phyloP scores from a whole-genome alignment of 2,329 filamentous ascomycete species.

The Xenosphaeropsis pyriputrescens region DNA sequence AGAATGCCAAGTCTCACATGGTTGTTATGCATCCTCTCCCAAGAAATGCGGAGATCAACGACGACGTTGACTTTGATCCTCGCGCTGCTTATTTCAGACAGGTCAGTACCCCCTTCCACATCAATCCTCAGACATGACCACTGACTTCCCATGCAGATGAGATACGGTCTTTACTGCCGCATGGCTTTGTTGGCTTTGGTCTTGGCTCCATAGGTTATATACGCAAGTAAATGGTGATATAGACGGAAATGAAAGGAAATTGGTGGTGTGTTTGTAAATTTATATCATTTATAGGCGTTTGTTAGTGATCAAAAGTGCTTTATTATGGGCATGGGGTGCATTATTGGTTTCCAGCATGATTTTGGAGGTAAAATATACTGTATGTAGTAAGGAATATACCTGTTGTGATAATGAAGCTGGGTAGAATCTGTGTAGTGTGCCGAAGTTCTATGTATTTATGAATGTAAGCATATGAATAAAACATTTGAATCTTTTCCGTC shows the following conservation, averaged over 20 bases:
- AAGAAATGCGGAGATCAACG: slow-evolving; percentile 80
- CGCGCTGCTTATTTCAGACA: slow-evolving; percentile 97
- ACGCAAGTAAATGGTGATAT: neutral
- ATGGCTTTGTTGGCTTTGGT: slow-evolving; percentile 95
- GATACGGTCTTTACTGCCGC: slow-evolving; percentile 91
- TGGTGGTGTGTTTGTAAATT: neutral
- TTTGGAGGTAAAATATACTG: neutral
- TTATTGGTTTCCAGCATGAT: neutral
- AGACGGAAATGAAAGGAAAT: no score
- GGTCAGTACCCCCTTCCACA: slow-evolving; percentile 39
- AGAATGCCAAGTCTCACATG: slow-evolving; percentile 84
- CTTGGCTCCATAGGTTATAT: slow-evolving; percentile 37
- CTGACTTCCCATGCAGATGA: slow-evolving; percentile 49
- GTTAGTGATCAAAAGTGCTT: neutral
- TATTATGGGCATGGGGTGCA: neutral
- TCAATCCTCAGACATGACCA: slow-evolving; percentile 1
- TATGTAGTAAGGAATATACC: neutral
- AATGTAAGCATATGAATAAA: no score
- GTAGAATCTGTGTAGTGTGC: no score
- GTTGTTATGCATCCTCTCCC: slow-evolving; percentile 92
- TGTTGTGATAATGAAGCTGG: no score
- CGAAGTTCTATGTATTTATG: no score
- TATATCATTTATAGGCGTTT: neutral
- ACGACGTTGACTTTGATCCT: slow-evolving; percentile 96
- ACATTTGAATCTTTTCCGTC: no score